phyloP scores from a whole-genome alignment of 306 rosid species.

The Luffa aegyptiaca region DNA sequence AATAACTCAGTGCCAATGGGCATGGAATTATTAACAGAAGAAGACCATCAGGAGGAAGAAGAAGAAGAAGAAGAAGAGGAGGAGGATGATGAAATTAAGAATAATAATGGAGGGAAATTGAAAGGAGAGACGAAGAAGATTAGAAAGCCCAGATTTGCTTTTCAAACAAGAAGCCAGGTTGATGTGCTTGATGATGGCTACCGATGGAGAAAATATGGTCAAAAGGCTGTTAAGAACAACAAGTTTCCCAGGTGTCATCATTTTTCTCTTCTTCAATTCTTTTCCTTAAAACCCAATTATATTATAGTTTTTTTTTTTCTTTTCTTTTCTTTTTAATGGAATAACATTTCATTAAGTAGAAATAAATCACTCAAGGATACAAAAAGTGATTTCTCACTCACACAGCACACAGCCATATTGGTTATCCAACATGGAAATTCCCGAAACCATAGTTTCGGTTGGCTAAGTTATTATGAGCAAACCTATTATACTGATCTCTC shows the following conservation, averaged over 20 bases:
- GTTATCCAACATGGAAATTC: no score
- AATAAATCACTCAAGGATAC: no score
- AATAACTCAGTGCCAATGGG: neutral
- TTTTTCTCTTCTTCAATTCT: no score
- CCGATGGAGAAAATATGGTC: conserved; percentile 14
- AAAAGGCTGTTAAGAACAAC: conserved; percentile 14
- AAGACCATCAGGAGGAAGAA: neutral
- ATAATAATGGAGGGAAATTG: neutral
- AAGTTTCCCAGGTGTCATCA: conserved; percentile 10
- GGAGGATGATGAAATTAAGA: neutral
- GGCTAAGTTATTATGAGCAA: no score
- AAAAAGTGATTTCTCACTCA: no score
- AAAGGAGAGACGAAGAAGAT: conserved; percentile 6
- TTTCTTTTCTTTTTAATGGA: no score
- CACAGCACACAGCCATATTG: no score
- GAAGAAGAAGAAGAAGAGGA: neutral
- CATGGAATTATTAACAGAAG: neutral
- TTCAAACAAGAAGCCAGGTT: conserved; percentile 10
- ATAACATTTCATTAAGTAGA: no score
- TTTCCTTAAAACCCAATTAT: no score
- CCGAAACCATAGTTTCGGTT: no score
- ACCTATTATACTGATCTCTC: no score
- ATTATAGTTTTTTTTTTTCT: neutral
- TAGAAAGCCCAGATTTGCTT: neutral
- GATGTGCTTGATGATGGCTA: conserved; percentile 11